These are phyloP conservation scores for Flaveria robusta DNA, from an alignment of 129 eudicot species.

Conservation along the genomic window DNA sequence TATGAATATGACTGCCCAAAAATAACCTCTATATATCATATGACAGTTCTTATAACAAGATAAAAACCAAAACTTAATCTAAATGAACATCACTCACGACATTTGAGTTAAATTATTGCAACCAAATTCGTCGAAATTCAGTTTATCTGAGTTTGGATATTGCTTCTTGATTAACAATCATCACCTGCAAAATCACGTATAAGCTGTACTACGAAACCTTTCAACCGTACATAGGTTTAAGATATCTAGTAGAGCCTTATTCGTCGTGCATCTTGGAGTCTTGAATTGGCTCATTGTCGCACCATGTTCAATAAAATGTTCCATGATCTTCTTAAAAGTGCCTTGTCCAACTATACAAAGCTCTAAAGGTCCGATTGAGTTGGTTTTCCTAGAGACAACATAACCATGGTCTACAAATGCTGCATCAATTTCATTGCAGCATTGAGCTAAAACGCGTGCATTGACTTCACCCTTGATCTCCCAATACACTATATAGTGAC, in stretches of 20 bases:
- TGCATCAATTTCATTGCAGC: conserved; percentile 76
- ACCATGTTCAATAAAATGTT: conserved; percentile 66
- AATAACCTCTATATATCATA: background rate
- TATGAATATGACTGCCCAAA: background rate
- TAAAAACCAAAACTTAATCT: background rate
- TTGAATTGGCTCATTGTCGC: conserved; percentile 87
- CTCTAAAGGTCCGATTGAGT: conserved; percentile 71
- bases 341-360: conserved; percentile 77
- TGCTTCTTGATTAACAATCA: background rate
- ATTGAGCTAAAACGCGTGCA: conserved; percentile 43
- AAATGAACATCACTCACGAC: background rate
- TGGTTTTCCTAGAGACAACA: conserved; percentile 67
- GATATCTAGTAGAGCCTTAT: conserved; percentile 47
- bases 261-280: conserved; percentile 85
- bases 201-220: conserved; percentile 62
- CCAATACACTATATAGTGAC: conserved; percentile 88
- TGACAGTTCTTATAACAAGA: background rate
- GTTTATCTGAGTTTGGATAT: background rate
- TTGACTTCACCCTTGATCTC: conserved; percentile 73
- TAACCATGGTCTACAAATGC: conserved; percentile 80
- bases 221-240: conserved; percentile 49
- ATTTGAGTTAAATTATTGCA: background rate
- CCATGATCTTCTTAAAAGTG: conserved; percentile 74
- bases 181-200: conserved; percentile 33
- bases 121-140: background rate